Conservation (phyloP, 1,284 basidiomycete genomes). For the Singerocomus rubriflavus region DNA sequence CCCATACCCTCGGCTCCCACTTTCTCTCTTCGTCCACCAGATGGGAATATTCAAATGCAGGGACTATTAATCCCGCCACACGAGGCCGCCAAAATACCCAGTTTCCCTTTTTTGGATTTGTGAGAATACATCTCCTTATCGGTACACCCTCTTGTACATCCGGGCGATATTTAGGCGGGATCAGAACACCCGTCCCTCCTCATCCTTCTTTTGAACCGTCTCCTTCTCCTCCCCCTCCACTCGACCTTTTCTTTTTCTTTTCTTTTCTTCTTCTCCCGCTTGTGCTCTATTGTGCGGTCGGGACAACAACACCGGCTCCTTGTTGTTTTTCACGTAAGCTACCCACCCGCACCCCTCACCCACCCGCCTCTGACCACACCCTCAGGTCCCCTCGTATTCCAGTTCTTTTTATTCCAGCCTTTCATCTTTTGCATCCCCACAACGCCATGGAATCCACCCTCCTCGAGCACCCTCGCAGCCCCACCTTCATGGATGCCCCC, state of each 20-base stretch:
- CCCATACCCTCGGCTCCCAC: slow-evolving; percentile 13
- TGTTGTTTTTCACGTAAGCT: slow-evolving; percentile 36
- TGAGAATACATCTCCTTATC: slow-evolving; percentile 19
- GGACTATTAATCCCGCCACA: slow-evolving; percentile 33
- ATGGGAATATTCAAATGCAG: slow-evolving; percentile 31
- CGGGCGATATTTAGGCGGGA: slow-evolving; percentile 34
- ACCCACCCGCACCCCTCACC: not conserved
- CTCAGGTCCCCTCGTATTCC: slow-evolving; percentile 31
- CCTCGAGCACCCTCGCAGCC: slow-evolving; percentile 47
- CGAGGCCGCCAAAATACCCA: slow-evolving; percentile 30
- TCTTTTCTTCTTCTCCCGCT: slow-evolving; percentile 35
- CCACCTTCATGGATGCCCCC: slow-evolving; percentile 53
- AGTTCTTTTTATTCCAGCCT: slow-evolving; percentile 35
- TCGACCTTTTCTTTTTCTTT: slow-evolving; percentile 36
- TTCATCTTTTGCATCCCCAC: slow-evolving; percentile 28
- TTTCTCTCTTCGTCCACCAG: slow-evolving; percentile 1
- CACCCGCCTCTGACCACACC: too few relatives aligned
- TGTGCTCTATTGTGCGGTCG: slow-evolving; percentile 34
- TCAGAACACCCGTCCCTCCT: slow-evolving; percentile 22
- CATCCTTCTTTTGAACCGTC: slow-evolving; percentile 27
- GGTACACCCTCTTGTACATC: not conserved
- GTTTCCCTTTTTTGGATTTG: slow-evolving; percentile 15
- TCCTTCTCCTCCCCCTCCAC: slow-evolving; percentile 19
- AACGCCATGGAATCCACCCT: slow-evolving; percentile 46
- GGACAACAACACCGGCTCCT: slow-evolving; percentile 32